Base-by-base conservation (phyloP, 805 yeast species). In the Maudiozyma turicensis region DNA sequence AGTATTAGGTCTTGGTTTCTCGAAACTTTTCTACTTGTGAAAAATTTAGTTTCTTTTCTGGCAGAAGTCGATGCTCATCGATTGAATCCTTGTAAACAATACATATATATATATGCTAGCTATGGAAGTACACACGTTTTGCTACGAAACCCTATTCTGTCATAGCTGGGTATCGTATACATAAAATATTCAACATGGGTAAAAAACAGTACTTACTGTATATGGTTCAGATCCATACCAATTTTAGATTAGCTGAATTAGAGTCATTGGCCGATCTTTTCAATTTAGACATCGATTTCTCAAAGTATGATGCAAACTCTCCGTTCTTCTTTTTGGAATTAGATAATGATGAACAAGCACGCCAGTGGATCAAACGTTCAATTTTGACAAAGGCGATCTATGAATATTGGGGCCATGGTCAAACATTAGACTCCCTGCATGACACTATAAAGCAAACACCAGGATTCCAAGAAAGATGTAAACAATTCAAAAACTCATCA, bases 141-240 rank as follows among this genome's bases (percentile, higher is more conserved):
- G 26, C 4, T 20, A 20, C 26, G 26, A 20, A 20, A 3, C 26
- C 4, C 26, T 20, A 20, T 20, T 4, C 3, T 20, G 26, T 20
- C 2, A n/a, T 34, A 34, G n/a, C 37, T 11, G 37, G 4, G 37
- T 4, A 34, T 10, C n/a, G 37, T 34, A n/a, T 34, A 10, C 37
- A 34, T 9, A 20, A n/a, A 5, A n/a, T 38, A 8, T 13, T 38
- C 6, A 20, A 1, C 11, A 38, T 38, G 42, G 43, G 6, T n/a
- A 48, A 29, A 33, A 61, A 59, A 44, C 76, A 74, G 48, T 93
- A 87, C 60, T 64, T 91, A 44, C 71, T 93, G n/a, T 80, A 84
- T 60, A 74, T 93, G 61, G 96, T 96, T 3, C 96, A 90, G 66
- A 77, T 82, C 40, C 89, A 88, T 60, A 80, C 83, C 46, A 75